Percentiles rank a stretch among this genome's conserved stretches.
Conservation (phyloP, 1,284 basidiomycete genomes). For the Pyrrhoderma lamaoense region DNA sequence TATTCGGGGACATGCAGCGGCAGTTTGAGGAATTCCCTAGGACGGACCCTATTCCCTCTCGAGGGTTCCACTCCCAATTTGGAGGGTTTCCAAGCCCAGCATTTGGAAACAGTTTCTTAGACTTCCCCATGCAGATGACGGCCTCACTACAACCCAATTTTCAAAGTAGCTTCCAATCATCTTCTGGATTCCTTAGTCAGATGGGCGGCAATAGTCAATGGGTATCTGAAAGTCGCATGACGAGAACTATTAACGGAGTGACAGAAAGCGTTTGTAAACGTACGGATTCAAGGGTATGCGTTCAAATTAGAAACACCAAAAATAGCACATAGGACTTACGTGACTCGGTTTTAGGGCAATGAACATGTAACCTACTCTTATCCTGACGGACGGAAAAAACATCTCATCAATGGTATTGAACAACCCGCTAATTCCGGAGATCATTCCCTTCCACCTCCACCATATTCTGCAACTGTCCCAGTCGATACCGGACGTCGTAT, state of each 20-base stretch:
- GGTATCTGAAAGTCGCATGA: slow-evolving; percentile 47
- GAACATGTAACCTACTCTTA: slow-evolving; percentile 58
- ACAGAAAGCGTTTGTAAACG: slow-evolving; percentile 52
- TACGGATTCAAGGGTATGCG: slow-evolving; percentile 46
- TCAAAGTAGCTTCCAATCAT: slow-evolving; percentile 2
- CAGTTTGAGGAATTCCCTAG: slow-evolving; percentile 9
- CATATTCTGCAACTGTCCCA: slow-evolving; percentile 10
- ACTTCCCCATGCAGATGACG: slow-evolving; percentile 7
- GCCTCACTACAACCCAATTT: not conserved
- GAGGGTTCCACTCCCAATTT: no score
- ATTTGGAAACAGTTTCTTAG: no score
- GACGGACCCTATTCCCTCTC: no score
- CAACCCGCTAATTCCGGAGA: slow-evolving; percentile 31
- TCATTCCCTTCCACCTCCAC: slow-evolving; percentile 14
- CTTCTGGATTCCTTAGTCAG: slow-evolving; percentile 11
- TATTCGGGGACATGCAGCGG: slow-evolving; percentile 24
- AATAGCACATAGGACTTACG: not conserved
- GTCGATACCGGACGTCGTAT: not conserved
- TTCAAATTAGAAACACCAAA: not conserved
- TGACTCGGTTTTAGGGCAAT: slow-evolving; percentile 45
- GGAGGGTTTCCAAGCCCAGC: not conserved
- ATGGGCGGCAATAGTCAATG: slow-evolving; percentile 29
- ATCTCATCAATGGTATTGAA: slow-evolving; percentile 64
- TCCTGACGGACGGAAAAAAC: slow-evolving; percentile 56
- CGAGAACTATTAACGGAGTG: slow-evolving; percentile 54